Conservation (phyloP, 2,329 filamentous ascomycete genomes). For the Paecilomyces sp. region DNA sequence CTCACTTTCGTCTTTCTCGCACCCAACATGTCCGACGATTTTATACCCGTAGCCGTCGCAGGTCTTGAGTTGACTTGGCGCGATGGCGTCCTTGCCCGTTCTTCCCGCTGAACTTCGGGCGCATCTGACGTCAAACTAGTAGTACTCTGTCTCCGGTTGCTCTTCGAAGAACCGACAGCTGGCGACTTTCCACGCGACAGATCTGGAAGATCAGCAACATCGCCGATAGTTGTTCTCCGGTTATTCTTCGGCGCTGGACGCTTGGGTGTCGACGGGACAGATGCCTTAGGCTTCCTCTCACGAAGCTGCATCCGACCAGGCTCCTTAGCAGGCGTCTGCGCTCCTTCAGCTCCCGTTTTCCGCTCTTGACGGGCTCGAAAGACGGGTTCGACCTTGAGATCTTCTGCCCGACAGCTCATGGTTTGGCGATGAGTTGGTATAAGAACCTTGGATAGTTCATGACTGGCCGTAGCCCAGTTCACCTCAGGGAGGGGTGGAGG, state of each 20-base stretch:
- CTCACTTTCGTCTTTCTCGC: conserved; percentile 56
- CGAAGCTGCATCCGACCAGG: conserved; percentile 65
- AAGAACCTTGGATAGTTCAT: conserved; percentile 74
- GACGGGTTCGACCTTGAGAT: conserved; percentile 62
- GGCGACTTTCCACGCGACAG: conserved; percentile 17
- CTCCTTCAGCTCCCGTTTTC: conserved; percentile 46
- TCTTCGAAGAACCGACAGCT: conserved; percentile 7
- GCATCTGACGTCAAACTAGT: conserved; percentile 8
- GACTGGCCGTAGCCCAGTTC: conserved; percentile 74
- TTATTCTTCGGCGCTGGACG: conserved; percentile 41
- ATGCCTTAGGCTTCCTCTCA: conserved; percentile 53
- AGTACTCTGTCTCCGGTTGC: conserved; percentile 1
- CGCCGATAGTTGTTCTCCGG: conserved; percentile 57
- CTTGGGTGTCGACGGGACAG: conserved; percentile 42
- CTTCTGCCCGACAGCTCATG: conserved; percentile 67
- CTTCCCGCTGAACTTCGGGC: conserved; percentile 3
- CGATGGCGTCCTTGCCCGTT: conserved; percentile 6
- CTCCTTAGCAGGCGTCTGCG: conserved; percentile 36
- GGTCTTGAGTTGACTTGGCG: conserved; percentile 8
- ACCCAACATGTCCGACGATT: conserved; percentile 34
- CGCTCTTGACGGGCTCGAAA: conserved; percentile 58
- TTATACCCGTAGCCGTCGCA: conserved; percentile 10
- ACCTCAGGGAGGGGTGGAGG: conserved; percentile 73
- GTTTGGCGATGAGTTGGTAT: conserved; percentile 71
- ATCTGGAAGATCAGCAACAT: conserved; percentile 40